Evolutionary conservation across 1,284 basidiomycete species (phyloP).

Genomic region (Anthracocystis setariae): DNA sequence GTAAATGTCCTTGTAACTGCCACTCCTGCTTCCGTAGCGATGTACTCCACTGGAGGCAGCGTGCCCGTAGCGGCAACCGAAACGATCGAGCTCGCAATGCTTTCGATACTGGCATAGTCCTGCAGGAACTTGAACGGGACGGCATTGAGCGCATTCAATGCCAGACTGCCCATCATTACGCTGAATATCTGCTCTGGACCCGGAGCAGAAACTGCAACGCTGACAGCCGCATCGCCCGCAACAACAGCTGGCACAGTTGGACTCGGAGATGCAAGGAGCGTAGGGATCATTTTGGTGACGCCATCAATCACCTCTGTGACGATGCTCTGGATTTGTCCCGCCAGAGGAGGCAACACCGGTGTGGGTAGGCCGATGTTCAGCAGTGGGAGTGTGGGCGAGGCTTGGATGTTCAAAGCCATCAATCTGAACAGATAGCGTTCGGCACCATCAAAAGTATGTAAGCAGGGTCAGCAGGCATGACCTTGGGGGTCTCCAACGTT

Average conservation of each 20-base stretch:
- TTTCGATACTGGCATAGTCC: slow-evolving; percentile 19
- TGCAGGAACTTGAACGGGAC: slow-evolving; percentile 28
- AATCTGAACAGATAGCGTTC: slow-evolving; percentile 1
- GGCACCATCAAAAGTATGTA: too few species aligned
- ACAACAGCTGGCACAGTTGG: slow-evolving; percentile 4
- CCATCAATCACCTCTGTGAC: slow-evolving; percentile 32
- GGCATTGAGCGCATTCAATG: slow-evolving; percentile 17
- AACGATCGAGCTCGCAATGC: slow-evolving; percentile 16
- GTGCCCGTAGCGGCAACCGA: slow-evolving; percentile 14
- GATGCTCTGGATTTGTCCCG: slow-evolving; percentile 19
- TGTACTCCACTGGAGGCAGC: slow-evolving; percentile 5
- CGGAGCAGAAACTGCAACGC: slow-evolving; percentile 6
- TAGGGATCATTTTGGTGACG: slow-evolving; percentile 36
- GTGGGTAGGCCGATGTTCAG: slow-evolving; percentile 28
- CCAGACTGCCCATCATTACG: slow-evolving; percentile 15
- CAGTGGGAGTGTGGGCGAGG: slow-evolving; percentile 18
- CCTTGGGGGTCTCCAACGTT: too few species aligned
- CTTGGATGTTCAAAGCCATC: slow-evolving; percentile 32
- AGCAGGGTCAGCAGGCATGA: too few species aligned
- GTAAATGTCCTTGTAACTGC: slow-evolving; percentile 28
- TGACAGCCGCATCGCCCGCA: slow-evolving; percentile 5
- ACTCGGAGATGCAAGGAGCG: slow-evolving; percentile 25
- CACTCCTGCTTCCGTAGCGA: slow-evolving; percentile 21
- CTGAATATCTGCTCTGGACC: slow-evolving; percentile 1
- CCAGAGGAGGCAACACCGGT: slow-evolving; percentile 14